Percentiles rank a stretch among this genome's conserved stretches.
phyloP scores from a whole-genome alignment of 2,329 filamentous ascomycete genomes.

The Lachnellula cervina region DNA sequence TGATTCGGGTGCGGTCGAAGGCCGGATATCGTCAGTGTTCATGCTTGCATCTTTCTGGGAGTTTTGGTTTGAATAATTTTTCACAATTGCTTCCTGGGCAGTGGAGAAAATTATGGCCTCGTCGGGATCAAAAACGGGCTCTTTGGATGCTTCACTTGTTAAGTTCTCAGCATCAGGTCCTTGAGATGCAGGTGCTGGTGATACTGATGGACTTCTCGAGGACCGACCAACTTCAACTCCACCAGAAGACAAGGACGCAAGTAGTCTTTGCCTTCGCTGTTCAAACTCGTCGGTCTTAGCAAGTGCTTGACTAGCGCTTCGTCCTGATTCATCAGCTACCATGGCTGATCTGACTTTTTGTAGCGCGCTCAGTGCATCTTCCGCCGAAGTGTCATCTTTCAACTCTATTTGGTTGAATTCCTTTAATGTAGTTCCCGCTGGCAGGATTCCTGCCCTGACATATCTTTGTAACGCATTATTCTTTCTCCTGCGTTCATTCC shows the following conservation, averaged over 20 bases:
- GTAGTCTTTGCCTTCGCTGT: slow-evolving; percentile 44
- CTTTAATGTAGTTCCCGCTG: slow-evolving; percentile 43
- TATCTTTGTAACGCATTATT: background rate
- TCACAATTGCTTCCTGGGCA: background rate
- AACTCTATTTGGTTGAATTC: slow-evolving; percentile 40
- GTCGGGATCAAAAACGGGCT: background rate
- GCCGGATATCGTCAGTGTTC: background rate
- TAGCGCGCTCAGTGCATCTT: slow-evolving; percentile 21
- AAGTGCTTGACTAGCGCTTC: background rate
- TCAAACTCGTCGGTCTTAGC: slow-evolving; percentile 40
- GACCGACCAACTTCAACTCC: slow-evolving; percentile 46
- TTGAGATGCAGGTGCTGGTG: background rate
- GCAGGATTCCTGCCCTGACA: slow-evolving; percentile 43
- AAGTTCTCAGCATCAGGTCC: background rate
- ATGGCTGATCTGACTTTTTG: slow-evolving; percentile 16
- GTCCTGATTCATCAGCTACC: background rate
- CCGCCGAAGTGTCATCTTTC: slow-evolving; percentile 16
- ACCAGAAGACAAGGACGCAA: slow-evolving; percentile 46
- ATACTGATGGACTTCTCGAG: background rate
- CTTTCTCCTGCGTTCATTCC: slow-evolving; percentile 50
- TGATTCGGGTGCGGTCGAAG: background rate
- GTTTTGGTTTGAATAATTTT: background rate
- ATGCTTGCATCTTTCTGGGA: background rate
- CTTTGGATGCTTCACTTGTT: background rate
- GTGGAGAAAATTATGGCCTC: background rate